Evolutionary conservation across 129 eudicot genomes (phyloP).

Genomic region (Flaveria ramosissima): DNA sequence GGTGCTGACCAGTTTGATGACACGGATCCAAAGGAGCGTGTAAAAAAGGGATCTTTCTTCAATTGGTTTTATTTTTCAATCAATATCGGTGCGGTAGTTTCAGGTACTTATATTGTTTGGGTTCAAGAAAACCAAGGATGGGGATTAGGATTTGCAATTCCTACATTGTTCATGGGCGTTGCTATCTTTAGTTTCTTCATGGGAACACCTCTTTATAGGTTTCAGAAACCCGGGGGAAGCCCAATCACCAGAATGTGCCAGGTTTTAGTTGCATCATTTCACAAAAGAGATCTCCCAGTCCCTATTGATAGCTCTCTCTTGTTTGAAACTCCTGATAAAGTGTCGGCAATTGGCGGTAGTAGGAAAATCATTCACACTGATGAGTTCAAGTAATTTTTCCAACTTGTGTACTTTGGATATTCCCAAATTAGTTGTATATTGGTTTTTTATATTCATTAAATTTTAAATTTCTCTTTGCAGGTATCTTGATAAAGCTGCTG

Average conservation of each 20-base stretch:
- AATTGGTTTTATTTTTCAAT: slow-evolving; percentile 66
- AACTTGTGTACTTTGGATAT: neutral
- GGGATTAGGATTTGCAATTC: slow-evolving; percentile 60
- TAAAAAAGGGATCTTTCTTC: slow-evolving; percentile 49
- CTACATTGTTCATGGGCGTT: slow-evolving; percentile 45
- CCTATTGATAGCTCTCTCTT: slow-evolving; percentile 42
- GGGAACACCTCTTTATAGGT: slow-evolving; percentile 58
- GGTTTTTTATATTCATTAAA: neutral
- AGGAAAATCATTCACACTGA: slow-evolving; percentile 40
- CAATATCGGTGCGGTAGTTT: slow-evolving; percentile 49
- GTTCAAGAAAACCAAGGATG: slow-evolving; percentile 59
- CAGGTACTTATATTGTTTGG: slow-evolving; percentile 49
- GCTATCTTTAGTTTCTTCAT: slow-evolving; percentile 46
- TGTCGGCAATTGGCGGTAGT: slow-evolving; percentile 32
- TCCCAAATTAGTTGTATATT: neutral
- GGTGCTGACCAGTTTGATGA: slow-evolving; percentile 72
- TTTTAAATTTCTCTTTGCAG: slow-evolving; percentile 21
- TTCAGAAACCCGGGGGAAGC: slow-evolving; percentile 58
- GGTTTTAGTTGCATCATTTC: slow-evolving; percentile 59
- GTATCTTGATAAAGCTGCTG: slow-evolving; percentile 58
- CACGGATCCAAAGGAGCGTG: slow-evolving; percentile 42
- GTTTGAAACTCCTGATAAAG: slow-evolving; percentile 41
- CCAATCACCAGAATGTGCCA: slow-evolving; percentile 59
- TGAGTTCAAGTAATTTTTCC: slow-evolving; percentile 25
- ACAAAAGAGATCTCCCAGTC: slow-evolving; percentile 33